phyloP scores from a whole-genome alignment of 148 eudicot species.

The Rhododendron vialii region DNA sequence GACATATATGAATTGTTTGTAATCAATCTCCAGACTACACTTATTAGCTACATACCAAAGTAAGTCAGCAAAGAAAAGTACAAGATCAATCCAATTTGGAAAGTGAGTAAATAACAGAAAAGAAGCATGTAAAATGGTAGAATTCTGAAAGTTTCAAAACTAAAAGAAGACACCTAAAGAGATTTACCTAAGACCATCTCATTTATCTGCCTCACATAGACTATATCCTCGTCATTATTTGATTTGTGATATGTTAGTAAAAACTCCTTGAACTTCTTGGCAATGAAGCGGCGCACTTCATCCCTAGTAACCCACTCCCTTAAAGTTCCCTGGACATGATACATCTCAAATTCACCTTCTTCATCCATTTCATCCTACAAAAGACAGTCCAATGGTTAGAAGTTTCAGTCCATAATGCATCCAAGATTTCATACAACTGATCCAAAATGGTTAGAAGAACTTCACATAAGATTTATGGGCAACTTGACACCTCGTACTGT shows the following conservation, averaged over 20 bases:
- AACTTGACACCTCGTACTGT: slow-evolving; percentile 50
- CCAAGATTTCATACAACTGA: not conserved
- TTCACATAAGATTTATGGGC: not conserved
- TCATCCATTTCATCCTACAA: slow-evolving; percentile 77
- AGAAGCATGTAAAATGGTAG: not conserved
- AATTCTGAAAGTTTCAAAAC: not conserved
- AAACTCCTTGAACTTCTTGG: slow-evolving; percentile 83
- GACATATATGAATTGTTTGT: slow-evolving; percentile 76
- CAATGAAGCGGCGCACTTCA: slow-evolving; percentile 93
- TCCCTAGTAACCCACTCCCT: slow-evolving; percentile 99
- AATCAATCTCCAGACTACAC: slow-evolving; percentile 95
- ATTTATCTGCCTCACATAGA: slow-evolving; percentile 76
- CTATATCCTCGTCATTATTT: slow-evolving; percentile 61
- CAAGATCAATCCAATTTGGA: not conserved
- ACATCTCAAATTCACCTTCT: slow-evolving; percentile 88
- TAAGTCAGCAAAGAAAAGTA: slow-evolving; percentile 3
- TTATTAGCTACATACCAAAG: slow-evolving; percentile 61
- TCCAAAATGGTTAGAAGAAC: not conserved
- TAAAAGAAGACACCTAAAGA: not conserved
- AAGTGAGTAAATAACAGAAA: not conserved
- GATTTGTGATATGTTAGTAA: slow-evolving; percentile 64
- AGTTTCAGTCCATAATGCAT: not conserved
- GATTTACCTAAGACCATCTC: slow-evolving; percentile 85
- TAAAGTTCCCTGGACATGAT: slow-evolving; percentile 83
- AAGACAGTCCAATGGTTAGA: slow-evolving; percentile 1